Evolutionary conservation across 2,329 filamentous ascomycete species (phyloP), one percentile per base, ranked within the genome.

Genomic region (Apiospora rasikravindrae): DNA sequence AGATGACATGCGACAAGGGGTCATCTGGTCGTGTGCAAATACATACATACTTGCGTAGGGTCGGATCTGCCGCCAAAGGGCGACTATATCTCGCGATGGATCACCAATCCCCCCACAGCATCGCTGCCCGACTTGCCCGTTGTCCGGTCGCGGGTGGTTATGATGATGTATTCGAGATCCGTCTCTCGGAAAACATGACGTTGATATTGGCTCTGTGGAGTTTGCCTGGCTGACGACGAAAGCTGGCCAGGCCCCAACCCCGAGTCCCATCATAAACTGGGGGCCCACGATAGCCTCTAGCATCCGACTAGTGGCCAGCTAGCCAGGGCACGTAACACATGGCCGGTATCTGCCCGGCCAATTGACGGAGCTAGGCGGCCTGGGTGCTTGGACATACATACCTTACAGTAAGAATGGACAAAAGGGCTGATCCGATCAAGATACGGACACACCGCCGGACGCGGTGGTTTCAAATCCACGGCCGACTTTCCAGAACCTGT

Each of bases 231-330:
- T 37, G 57, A 64, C 57, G 57, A 64, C 33, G 33, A 64, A 64
- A 16, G 10, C 19, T 61, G 57, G 19, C 57, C 29, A 61, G 29
- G 29, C 14, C 13, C 44, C 42, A 44, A 13, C 5, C 29, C 53
- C 29, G 26, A 53, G 51, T 29, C 16, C 29, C n/a, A n/a, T n/a
- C 51, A 29, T 57, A 29, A 57, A 29, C 51, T n/a, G 5, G 53
- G 53, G 49, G 29, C 53, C 53, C 53, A 61, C 53, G 53, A 61
- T 61, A 16, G 53, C 53, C 53, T 61, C 53, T 61, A 61, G 53
- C 19, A 33, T 33, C 53, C 3, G 2, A 22, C 29, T 19, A 61
- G 26, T 37, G 16, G 53, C 2, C 53, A 10, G 53, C 53, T 37
- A 61, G 53, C 29, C 51, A 57, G 51, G 53, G 53, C 29, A 14